Percentiles rank a stretch among this genome's conserved stretches.
Evolutionary conservation across 148 eudicot genomes (phyloP).

Genomic region (Salicornia ramosissima): DNA sequence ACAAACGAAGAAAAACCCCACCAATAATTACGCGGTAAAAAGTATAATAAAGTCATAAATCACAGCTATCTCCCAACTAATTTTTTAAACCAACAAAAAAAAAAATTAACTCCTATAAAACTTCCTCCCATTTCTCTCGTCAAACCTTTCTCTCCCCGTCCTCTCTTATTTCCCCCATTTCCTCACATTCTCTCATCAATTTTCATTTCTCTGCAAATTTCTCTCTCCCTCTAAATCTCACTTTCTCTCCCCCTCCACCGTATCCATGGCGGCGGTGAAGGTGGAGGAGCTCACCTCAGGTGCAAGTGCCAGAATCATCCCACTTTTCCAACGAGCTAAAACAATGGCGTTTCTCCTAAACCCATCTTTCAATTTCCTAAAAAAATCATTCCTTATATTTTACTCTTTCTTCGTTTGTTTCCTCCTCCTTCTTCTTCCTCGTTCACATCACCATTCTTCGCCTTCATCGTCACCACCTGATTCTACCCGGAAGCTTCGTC

Average conservation of each 20-base stretch:
- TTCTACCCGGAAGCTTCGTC: slow-evolving; percentile 18
- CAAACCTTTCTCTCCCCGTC: not conserved
- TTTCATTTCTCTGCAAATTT: not conserved
- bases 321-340: slow-evolving; percentile 45
- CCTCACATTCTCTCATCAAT: not conserved
- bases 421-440: slow-evolving; percentile 47
- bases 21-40: too few relatives aligned
- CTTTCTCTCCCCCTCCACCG: slow-evolving; percentile 9
- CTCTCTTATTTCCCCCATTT: not conserved
- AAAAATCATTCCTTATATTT: slow-evolving; percentile 41
- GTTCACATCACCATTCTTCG: slow-evolving; percentile 26
- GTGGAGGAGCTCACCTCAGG: slow-evolving; percentile 92
- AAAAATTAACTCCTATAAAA: too few relatives aligned
- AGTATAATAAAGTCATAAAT: too few relatives aligned
- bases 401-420: slow-evolving; percentile 74
- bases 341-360: slow-evolving; percentile 28
- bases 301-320: slow-evolving; percentile 84
- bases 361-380: slow-evolving; percentile 45
- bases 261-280: slow-evolving; percentile 32
- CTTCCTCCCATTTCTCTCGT: not conserved
- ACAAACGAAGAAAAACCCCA: too few relatives aligned
- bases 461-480: slow-evolving; percentile 27
- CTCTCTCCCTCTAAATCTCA: not conserved
- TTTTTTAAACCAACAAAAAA: too few relatives aligned
- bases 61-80: too few relatives aligned